Percentiles rank a stretch among this genome's conserved stretches.
Evolutionary conservation across 495 filamentous ascomycete species (phyloP).

Genomic region (Monascus purpureus): DNA sequence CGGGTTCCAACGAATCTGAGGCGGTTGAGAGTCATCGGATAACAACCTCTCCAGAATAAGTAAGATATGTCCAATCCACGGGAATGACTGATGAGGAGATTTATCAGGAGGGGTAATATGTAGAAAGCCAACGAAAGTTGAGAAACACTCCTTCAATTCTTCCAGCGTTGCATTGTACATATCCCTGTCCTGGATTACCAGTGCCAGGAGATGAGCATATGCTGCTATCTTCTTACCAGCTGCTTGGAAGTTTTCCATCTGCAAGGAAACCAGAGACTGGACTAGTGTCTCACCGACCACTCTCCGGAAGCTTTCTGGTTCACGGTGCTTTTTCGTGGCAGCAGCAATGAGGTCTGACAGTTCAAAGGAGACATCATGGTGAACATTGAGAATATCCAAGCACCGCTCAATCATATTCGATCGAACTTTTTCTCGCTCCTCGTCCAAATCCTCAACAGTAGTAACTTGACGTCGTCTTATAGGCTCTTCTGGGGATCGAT

Average conservation of each 20-base stretch:
- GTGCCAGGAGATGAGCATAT: constrained; percentile 81
- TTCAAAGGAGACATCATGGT: constrained; percentile 83
- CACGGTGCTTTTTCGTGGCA: constrained; percentile 53
- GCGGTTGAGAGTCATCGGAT: constrained; percentile 70
- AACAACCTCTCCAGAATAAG: constrained; percentile 84
- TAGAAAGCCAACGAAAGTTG: constrained; percentile 64
- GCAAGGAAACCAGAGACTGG: constrained; percentile 75
- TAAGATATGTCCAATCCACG: constrained; percentile 85
- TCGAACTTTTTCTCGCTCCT: constrained; percentile 56
- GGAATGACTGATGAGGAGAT: constrained; percentile 56
- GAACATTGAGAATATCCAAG: constrained; percentile 76
- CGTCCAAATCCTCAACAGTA: constrained; percentile 74
- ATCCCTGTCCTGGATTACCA: constrained; percentile 66
- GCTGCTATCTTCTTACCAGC: constrained; percentile 77
- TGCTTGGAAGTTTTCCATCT: constrained; percentile 52
- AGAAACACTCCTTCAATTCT: constrained; percentile 66
- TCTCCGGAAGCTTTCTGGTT: constrained; percentile 46
- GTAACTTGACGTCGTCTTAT: constrained; percentile 22
- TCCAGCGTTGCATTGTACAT: constrained; percentile 69
- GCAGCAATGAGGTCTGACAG: constrained; percentile 73
- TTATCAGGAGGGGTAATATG: constrained; percentile 46
- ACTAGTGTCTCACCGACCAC: constrained; percentile 75
- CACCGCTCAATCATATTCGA: constrained; percentile 75
- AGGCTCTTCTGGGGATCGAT: constrained; percentile 3
- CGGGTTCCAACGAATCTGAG: constrained; percentile 54